These are phyloP conservation scores for Vickermania ingenoplastis DNA, from an alignment of 208 protist genomes.

Conservation along the genomic window DNA sequence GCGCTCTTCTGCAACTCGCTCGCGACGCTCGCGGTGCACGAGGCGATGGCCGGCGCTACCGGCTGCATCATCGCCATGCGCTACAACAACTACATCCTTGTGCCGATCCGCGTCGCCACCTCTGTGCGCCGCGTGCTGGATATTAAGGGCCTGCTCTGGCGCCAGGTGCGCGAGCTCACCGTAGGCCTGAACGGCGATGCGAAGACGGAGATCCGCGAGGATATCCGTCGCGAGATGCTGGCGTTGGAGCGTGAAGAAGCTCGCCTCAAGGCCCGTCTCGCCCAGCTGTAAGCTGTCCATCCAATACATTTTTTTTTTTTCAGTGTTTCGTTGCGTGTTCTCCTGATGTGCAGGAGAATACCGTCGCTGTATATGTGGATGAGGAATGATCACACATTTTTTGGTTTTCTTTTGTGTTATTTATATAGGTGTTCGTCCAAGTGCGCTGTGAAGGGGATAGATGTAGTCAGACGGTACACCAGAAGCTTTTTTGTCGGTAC, in stretches of 20 bases:
- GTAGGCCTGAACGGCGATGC: conserved; percentile 69
- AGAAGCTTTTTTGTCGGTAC: too few relatives aligned
- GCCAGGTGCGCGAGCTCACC: conserved; percentile 83
- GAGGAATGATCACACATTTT: not conserved
- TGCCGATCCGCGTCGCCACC: conserved; percentile 82
- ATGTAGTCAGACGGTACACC: not conserved
- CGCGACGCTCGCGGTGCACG: conserved; percentile 82
- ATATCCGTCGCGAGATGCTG: conserved; percentile 74
- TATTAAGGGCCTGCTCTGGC: conserved; percentile 74
- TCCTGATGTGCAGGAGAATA: not conserved
- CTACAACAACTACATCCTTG: conserved; percentile 87
- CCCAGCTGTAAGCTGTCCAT: not conserved
- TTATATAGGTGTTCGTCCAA: not conserved
- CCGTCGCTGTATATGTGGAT: not conserved
- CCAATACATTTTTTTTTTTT: not conserved
- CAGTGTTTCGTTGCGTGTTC: not conserved
- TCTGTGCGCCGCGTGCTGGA: conserved; percentile 78
- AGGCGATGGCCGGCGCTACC: conserved; percentile 84
- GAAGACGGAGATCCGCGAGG: conserved; percentile 28
- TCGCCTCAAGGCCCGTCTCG: conserved; percentile 45
- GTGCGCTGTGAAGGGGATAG: not conserved
- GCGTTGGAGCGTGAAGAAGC: conserved; percentile 47
- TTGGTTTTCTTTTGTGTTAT: not conserved
- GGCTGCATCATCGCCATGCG: conserved; percentile 83
- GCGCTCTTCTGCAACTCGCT: conserved; percentile 81